These are phyloP conservation scores for Pleurotus salmoneostramineus DNA, from an alignment of 768 basidiomycete species.

Conservation along the genomic window DNA sequence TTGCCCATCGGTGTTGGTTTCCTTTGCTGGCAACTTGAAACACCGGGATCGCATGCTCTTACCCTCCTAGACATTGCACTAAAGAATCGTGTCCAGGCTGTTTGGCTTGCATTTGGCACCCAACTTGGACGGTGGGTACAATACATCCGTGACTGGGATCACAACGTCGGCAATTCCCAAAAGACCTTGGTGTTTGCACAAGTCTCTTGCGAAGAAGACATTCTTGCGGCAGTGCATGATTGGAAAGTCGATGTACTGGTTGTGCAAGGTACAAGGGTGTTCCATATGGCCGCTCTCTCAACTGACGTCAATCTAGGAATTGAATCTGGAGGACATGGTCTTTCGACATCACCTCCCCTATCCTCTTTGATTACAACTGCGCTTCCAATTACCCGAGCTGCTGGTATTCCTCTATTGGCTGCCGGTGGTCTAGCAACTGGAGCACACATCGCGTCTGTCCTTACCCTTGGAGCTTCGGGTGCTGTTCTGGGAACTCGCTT, in stretches of 20 bases:
- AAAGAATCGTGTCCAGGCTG: constrained; percentile 51
- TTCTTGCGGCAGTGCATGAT: constrained; percentile 52
- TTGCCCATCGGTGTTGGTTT: constrained; percentile 73
- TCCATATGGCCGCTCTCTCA: background rate
- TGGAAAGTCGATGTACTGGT: constrained; percentile 75
- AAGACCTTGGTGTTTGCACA: constrained; percentile 61
- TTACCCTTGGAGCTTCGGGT: constrained; percentile 66
- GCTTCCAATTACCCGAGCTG: constrained; percentile 34
- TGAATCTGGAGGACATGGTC: constrained; percentile 81
- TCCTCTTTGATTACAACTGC: constrained; percentile 57
- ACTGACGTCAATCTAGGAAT: constrained; percentile 41
- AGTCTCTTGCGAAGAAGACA: constrained; percentile 58
- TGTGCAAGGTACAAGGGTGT: constrained; percentile 57
- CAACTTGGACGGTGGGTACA: constrained; percentile 57
- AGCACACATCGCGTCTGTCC: constrained; percentile 57
- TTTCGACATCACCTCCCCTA: constrained; percentile 51
- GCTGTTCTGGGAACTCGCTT: constrained; percentile 76
- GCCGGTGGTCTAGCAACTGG: constrained; percentile 74
- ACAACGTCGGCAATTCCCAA: constrained; percentile 25
- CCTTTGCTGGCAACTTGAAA: constrained; percentile 68
- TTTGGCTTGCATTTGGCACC: constrained; percentile 76
- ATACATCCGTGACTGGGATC: constrained; percentile 53
- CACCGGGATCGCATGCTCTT: constrained; percentile 30
- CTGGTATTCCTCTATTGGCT: constrained; percentile 55
- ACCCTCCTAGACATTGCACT: constrained; percentile 47